Base-by-base conservation (phyloP, 2,329 filamentous ascomycete species). In the Ophidiomyces ophidiicola region DNA sequence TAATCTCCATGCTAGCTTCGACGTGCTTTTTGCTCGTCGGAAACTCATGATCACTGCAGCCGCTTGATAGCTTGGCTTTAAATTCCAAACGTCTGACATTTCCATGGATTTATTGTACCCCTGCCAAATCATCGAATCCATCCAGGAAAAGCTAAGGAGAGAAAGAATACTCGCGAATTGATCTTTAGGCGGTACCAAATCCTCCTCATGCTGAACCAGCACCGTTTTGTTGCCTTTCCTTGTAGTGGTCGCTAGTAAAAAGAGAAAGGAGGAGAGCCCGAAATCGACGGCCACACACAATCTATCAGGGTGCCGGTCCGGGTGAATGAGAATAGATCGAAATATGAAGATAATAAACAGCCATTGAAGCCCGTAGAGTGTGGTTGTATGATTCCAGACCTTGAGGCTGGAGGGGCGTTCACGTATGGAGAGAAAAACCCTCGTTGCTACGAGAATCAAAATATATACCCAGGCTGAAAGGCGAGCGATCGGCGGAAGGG, bases 221-320 rank as follows among this genome's bases (percentile, higher is more conserved):
- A 98, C 82, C 2, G 81, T 77, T 60, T 85, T 90, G 60, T 96
- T 96, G 31, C 90, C 90, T 63, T 86, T 90, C 47, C 90, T 78
- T 45, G 85, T 92, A 36, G 78, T 82, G 41, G 92, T 61, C 30
- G 84, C 76, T 55, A 94, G 78, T 32, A 74, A 58, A 38, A 86
- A 78, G 8, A 98, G 71, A 8, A 93, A 56, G 0, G 80, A 79
- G 4, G 74, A 76, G 44, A 96, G 65, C 1, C 68, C 66, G 53
- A 96, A 96, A 51, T 92, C 78, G 43, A 73, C 62, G 45, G 85
- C 77, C 46, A 76, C 70, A 32, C 94, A 67, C 34, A 70, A 68
- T 54, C 80, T 71, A 3, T 76, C 67, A 26, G 77, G 58, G 38
- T 57, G 61, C 5, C 82, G 82, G 35, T 67, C 69, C 0, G 84